Base-by-base conservation (phyloP, 805 yeast genomes). In the Yamadazyma insecticola region DNA sequence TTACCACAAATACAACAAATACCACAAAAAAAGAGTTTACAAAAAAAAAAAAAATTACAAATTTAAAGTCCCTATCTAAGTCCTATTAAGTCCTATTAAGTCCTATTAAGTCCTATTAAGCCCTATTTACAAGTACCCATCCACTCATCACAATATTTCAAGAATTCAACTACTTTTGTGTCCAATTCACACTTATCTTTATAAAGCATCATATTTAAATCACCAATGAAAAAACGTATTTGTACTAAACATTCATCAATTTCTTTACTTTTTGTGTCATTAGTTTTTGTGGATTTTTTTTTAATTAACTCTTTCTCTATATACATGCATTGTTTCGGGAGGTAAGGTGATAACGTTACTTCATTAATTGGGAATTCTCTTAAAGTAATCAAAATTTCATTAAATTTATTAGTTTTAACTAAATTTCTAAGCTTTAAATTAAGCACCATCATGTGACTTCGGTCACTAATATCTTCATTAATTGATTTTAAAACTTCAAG, bases 161-260 rank as follows among this genome's bases (percentile, higher is more conserved):
- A 49, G 41, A 54, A 37, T 13, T 48, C 45, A 4, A 33, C 30
- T 8, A 50, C 36, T 26, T 48, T 40, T 10, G 22, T 31, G 5
- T 40, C 31, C 12, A 61, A 36, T 25, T 61, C 67, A 6, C 23
- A 23, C n/a, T 50, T 48, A 32, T 63, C 68, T 22, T 52, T 49
- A 11, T 48, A 43, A 20, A 64, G 33, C n/a, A 67, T 49, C 11
- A 48, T 36, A 4, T 48, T 42, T 6, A 60, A 48, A 43, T 63
- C 67, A 6, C 66, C 67, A 13, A 63, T 55, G 24, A 63, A 50
- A 1, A 58, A 60, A n/a, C n/a, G n/a, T n/a, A n/a, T n/a, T n/a
- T n/a, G n/a, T n/a, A n/a, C n/a, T n/a, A n/a, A n/a, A n/a, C n/a
- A n/a, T n/a, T n/a, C n/a, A n/a, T n/a, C n/a, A n/a, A n/a, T n/a